Conservation (phyloP, 2,329 filamentous ascomycete species). For the Graphilbum sp. region DNA sequence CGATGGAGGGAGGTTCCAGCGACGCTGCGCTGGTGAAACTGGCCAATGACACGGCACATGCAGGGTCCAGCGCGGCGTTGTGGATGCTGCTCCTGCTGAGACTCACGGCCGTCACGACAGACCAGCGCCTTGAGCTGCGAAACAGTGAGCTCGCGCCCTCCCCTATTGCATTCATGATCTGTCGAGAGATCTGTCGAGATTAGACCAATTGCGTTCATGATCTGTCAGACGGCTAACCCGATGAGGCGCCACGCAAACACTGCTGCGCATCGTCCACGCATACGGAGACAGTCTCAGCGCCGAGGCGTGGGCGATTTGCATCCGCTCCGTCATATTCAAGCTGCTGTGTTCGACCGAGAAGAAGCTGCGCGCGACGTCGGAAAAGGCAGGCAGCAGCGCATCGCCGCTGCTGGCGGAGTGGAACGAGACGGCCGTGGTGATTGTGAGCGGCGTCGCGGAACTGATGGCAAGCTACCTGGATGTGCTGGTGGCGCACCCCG, state of each 20-base stretch:
- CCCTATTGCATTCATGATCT: neutral
- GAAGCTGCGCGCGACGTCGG: conserved; percentile 27
- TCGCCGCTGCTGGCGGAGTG: conserved; percentile 38
- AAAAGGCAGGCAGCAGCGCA: conserved; percentile 20
- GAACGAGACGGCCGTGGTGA: conserved; percentile 59
- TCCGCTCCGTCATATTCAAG: conserved; percentile 65
- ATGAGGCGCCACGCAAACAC: conserved; percentile 64
- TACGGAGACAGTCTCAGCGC: conserved; percentile 68
- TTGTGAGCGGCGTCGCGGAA: conserved; percentile 55
- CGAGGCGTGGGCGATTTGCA: conserved; percentile 68
- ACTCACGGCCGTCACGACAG: conserved; percentile 53
- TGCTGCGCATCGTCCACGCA: conserved; percentile 81
- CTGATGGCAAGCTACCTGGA: conserved; percentile 65
- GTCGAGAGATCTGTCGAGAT: no score
- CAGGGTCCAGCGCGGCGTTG: conserved; percentile 51
- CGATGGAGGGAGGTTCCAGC: conserved; percentile 35
- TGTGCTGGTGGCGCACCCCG: conserved; percentile 46
- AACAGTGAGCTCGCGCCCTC: conserved; percentile 38
- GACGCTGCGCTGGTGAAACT: conserved; percentile 40
- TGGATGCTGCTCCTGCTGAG: conserved; percentile 65
- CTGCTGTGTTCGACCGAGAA: conserved; percentile 55
- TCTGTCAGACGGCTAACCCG: no score
- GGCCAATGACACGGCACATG: conserved; percentile 40
- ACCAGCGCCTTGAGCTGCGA: conserved; percentile 57
- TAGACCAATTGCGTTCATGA: no score